A percentile compares a stretch with the other conserved stretches of the same genome.
These are phyloP conservation scores for Solanum aculeatissimum DNA, from an alignment of 305 asterid species.

Conservation along the genomic window DNA sequence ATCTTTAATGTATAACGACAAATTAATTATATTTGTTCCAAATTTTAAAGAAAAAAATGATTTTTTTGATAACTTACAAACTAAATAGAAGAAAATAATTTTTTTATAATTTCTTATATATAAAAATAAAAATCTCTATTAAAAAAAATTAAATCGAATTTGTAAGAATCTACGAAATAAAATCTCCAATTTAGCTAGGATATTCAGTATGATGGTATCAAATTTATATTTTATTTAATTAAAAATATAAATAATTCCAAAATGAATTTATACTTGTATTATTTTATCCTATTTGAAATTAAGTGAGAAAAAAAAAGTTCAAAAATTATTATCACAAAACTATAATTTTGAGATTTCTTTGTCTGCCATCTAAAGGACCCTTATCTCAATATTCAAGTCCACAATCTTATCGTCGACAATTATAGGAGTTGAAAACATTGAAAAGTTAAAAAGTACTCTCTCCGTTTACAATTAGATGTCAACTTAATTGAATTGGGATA, in stretches of 20 bases:
- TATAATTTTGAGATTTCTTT: neutral
- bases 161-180: neutral
- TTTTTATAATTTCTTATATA: neutral
- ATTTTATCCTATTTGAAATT: neutral
- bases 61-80: neutral
- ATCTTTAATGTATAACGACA: neutral
- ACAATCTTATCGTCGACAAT: neutral
- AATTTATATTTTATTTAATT: neutral
- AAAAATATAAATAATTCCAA: neutral
- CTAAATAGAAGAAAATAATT: neutral
- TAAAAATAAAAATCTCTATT: neutral
- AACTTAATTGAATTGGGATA: too few relatives aligned
- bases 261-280: neutral
- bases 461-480: too few relatives aligned
- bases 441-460: neutral
- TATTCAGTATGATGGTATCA: neutral
- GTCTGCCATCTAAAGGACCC: too few relatives aligned
- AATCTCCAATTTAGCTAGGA: neutral
- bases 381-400: too few relatives aligned
- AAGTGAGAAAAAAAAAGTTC: neutral
- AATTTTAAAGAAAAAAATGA: neutral
- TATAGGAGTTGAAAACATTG: neutral
- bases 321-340: neutral
- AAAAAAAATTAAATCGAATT: neutral
- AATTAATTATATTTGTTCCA: neutral